phyloP scores from a whole-genome alignment of 768 basidiomycete species.

The Solioccasus polychromus region DNA sequence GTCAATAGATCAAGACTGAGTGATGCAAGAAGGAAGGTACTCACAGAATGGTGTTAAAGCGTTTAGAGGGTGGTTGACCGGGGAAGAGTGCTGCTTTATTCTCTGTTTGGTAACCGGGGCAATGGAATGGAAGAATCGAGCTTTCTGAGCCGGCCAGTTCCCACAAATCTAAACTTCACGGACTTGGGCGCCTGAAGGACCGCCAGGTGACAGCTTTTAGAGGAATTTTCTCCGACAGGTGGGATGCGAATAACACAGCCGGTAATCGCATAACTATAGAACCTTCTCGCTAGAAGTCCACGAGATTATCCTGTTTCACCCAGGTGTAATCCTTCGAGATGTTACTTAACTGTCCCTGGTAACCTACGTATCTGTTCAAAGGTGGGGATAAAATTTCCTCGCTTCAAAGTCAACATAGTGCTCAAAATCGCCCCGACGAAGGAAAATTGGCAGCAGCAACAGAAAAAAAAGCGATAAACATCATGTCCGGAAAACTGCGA shows the following conservation, averaged over 20 bases:
- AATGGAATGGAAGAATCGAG: slow-evolving; percentile 27
- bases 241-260: slow-evolving; percentile 10
- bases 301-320: slow-evolving; percentile 7
- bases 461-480: slow-evolving; percentile 13
- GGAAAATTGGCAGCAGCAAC: too few species aligned
- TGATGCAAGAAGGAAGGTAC: slow-evolving; percentile 9
- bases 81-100: slow-evolving; percentile 29
- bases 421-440: slow-evolving; percentile 4
- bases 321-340: background rate
- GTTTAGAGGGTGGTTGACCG: slow-evolving; percentile 21
- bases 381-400: slow-evolving; percentile 2
- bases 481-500: too few species aligned
- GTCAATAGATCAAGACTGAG: slow-evolving; percentile 8
- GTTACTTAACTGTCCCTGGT: too few species aligned
- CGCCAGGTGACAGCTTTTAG: slow-evolving; percentile 6
- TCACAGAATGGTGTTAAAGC: slow-evolving; percentile 28
- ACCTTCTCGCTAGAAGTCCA: slow-evolving; percentile 6
- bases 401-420: slow-evolving; percentile 8
- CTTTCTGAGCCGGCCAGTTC: slow-evolving; percentile 28
- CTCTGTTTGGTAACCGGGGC: slow-evolving; percentile 35
- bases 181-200: slow-evolving; percentile 17
- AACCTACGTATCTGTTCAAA: too few species aligned
- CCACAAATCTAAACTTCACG: slow-evolving; percentile 23
- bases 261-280: background rate
- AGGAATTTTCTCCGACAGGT: slow-evolving; percentile 10